A percentile compares a stretch with the other conserved stretches of the same genome.
These are phyloP conservation scores for Eutrema japonicum DNA, from an alignment of 345 rosid species.

Conservation along the genomic window DNA sequence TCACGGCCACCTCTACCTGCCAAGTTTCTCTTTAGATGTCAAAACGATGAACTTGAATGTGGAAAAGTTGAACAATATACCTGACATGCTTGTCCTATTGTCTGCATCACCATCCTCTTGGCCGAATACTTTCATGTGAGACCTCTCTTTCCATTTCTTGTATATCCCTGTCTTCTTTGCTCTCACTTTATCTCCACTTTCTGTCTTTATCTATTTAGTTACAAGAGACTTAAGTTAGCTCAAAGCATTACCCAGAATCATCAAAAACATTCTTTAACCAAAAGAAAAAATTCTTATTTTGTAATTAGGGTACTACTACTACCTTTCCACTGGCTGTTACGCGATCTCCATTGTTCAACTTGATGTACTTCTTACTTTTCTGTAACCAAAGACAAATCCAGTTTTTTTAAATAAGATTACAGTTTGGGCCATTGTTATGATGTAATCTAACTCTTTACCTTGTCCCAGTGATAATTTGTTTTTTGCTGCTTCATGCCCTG, in stretches of 20 bases:
- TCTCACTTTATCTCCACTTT: slow-evolving; percentile 84
- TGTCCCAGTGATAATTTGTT: slow-evolving; percentile 86
- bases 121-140: slow-evolving; percentile 63
- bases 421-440: neutral
- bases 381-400: slow-evolving; percentile 49
- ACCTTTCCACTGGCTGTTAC: slow-evolving; percentile 99
- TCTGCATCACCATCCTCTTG: slow-evolving; percentile 52
- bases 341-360: slow-evolving; percentile 92
- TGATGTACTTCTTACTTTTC: slow-evolving; percentile 94
- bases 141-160: slow-evolving; percentile 83
- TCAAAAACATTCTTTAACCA: slow-evolving; percentile 12
- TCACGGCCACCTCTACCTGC: slow-evolving; percentile 41
- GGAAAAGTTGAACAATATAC: slow-evolving; percentile 3
- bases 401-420: neutral
- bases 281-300: neutral
- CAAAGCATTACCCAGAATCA: neutral
- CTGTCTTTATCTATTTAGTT: slow-evolving; percentile 70
- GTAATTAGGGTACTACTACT: slow-evolving; percentile 22
- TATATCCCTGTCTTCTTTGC: slow-evolving; percentile 79
- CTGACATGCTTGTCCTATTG: slow-evolving; percentile 49
- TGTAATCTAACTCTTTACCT: slow-evolving; percentile 52
- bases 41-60: slow-evolving; percentile 6
- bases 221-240: slow-evolving; percentile 12
- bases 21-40: slow-evolving; percentile 11
- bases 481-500: slow-evolving; percentile 80